Percentiles rank a stretch among this genome's conserved stretches.
Evolutionary conservation across 371 early-diverging fungal species (phyloP).

Genomic region (Syncephalastrum contaminatum): DNA sequence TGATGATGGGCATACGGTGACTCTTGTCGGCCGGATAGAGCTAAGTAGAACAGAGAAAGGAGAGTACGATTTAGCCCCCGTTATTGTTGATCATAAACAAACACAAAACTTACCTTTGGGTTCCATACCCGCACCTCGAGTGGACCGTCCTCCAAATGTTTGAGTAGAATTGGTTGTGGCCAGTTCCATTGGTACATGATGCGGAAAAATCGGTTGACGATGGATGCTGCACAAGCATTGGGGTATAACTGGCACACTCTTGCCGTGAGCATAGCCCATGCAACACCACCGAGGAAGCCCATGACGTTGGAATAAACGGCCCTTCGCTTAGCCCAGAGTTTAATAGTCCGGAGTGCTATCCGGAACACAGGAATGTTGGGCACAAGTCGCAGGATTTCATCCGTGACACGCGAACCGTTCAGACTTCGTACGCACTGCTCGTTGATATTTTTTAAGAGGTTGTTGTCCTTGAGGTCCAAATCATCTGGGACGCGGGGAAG

Average conservation of each 20-base stretch:
- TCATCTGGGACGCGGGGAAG: slow-evolving; percentile 78
- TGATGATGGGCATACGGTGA: slow-evolving; percentile 99
- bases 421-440: slow-evolving; percentile 91
- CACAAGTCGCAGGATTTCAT: slow-evolving; percentile 95
- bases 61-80: background rate
- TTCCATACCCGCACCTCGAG: slow-evolving; percentile 98
- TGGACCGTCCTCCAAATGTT: slow-evolving; percentile 89
- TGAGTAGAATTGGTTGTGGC: slow-evolving; percentile 97
- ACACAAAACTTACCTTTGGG: slow-evolving; percentile 60
- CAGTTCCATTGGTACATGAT: slow-evolving; percentile 93
- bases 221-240: slow-evolving; percentile 82
- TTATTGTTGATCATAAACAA: background rate
- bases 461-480: slow-evolving; percentile 86
- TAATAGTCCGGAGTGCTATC: slow-evolving; percentile 91
- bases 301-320: slow-evolving; percentile 95
- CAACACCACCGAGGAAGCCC: slow-evolving; percentile 99
- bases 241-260: slow-evolving; percentile 98
- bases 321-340: slow-evolving; percentile 97
- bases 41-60: slow-evolving; percentile 18
- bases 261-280: slow-evolving; percentile 98
- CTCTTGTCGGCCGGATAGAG: slow-evolving; percentile 83
- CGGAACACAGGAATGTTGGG: slow-evolving; percentile 92
- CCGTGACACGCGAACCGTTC: slow-evolving; percentile 98
- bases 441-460: slow-evolving; percentile 86
- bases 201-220: slow-evolving; percentile 92